Percentiles rank a stretch among this genome's conserved stretches.
Evolutionary conservation across 2,329 filamentous ascomycete genomes (phyloP).

Genomic region (Neopestalotiopsis clavispora): DNA sequence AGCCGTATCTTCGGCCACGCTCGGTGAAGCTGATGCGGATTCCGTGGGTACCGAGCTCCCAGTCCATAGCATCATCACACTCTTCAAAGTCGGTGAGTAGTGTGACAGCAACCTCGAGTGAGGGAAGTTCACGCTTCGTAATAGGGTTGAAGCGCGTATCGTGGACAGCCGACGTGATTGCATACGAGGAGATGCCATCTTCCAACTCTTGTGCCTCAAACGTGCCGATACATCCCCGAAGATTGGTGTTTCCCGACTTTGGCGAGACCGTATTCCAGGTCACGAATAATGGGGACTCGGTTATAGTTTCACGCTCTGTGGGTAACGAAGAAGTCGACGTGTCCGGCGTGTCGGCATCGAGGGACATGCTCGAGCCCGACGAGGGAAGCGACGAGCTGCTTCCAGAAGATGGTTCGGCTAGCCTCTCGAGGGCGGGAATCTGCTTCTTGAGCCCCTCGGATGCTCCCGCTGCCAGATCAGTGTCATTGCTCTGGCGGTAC

Average conservation of each 20-base stretch:
- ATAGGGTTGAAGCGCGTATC: slow-evolving; percentile 68
- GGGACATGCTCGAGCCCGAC: slow-evolving; percentile 39
- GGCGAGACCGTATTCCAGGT: slow-evolving; percentile 84
- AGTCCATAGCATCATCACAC: slow-evolving; percentile 75
- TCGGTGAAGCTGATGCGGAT: slow-evolving; percentile 85
- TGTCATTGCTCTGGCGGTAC: slow-evolving; percentile 39
- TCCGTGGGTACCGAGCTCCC: slow-evolving; percentile 86
- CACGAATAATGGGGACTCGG: slow-evolving; percentile 81
- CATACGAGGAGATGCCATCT: slow-evolving; percentile 77
- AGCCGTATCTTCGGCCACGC: slow-evolving; percentile 73
- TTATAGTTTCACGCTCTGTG: slow-evolving; percentile 34
- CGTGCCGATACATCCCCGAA: slow-evolving; percentile 96
- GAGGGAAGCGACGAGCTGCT: slow-evolving; percentile 34
- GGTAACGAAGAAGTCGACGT: slow-evolving; percentile 49
- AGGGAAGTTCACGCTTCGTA: slow-evolving; percentile 56
- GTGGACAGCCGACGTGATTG: slow-evolving; percentile 75
- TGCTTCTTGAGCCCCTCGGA: slow-evolving; percentile 38
- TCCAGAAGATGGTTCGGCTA: slow-evolving; percentile 29
- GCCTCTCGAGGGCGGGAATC: slow-evolving; percentile 31
- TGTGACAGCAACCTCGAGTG: slow-evolving; percentile 72
- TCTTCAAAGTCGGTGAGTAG: slow-evolving; percentile 86
- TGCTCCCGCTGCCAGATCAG: slow-evolving; percentile 20
- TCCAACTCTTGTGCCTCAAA: slow-evolving; percentile 80
- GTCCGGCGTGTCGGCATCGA: slow-evolving; percentile 45
- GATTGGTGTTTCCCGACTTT: slow-evolving; percentile 60